Evolutionary conservation across 768 basidiomycete species (phyloP), one percentile per base, ranked within the genome.

Genomic region (Russula vinacea): DNA sequence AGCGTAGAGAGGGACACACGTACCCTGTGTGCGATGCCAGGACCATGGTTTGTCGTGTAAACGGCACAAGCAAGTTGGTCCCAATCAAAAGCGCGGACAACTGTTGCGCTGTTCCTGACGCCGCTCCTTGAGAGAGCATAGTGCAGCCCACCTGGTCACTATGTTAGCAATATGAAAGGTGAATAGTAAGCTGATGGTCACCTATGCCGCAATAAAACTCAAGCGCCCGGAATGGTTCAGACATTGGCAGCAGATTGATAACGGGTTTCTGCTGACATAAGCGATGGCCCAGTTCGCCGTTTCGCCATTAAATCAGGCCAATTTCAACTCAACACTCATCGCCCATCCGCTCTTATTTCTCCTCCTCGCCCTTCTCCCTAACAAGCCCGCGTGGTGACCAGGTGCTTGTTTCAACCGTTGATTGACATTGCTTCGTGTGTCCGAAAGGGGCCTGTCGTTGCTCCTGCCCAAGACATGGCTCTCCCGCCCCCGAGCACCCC

Each of bases 171-270:
- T 52, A 29, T 24, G 44, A 51, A 26, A 52, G 16, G 6, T 0
- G 13, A 32, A 24, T 29, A 29, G 29, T 5, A 29, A 29, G 29
- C 13, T 5, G 19, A 32, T 8, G 16, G 11, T 14, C 14, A 62
- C 90, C 90, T 69, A 92, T 92, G 39, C 91, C 91, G 58, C 84
- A 83, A 75, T 89, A 92, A 70, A 92, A 92, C 74, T 93, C 90
- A 17, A 78, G 69, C 29, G 72, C 77, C 11, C 68, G 47, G 33
- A 65, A 42, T 26, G 67, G 35, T 8, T 39, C 32, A 4, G 24
- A 33, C 63, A 53, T 53, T 19, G 17, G 32, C 6, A 29, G 29
- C 5, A 29, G 7, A 33, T 37, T 55, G 59, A 61, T 56, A 60
- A 65, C 26, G n/a, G 58, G 59, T 6, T 29, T 29, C 22, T 17